phyloP scores from a whole-genome alignment of 208 protist species.

The Crithidia acanthocephali region DNA sequence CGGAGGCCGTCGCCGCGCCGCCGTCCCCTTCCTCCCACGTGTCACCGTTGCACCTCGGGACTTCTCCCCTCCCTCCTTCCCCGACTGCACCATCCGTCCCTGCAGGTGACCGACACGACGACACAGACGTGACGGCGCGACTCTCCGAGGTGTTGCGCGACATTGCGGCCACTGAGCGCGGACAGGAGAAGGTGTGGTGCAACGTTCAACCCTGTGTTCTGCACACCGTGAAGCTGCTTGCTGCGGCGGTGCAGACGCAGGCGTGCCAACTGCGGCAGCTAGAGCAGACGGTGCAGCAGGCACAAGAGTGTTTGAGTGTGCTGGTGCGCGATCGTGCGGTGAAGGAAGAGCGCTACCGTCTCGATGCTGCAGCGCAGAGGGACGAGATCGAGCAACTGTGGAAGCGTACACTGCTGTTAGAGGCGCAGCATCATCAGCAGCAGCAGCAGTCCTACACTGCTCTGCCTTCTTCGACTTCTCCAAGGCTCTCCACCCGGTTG shows the following conservation, averaged over 20 bases:
- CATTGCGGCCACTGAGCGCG: slow-evolving; percentile 50
- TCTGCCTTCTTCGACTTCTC: neutral
- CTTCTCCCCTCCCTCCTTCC: neutral
- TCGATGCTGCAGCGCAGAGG: slow-evolving; percentile 38
- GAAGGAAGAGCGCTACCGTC: slow-evolving; percentile 74
- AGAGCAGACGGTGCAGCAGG: slow-evolving; percentile 35
- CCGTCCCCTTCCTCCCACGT: no score
- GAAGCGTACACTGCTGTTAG: slow-evolving; percentile 18
- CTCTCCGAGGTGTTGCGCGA: slow-evolving; percentile 36
- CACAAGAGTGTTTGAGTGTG: slow-evolving; percentile 43
- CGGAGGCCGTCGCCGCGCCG: no score
- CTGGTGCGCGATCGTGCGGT: slow-evolving; percentile 54
- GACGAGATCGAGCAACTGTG: slow-evolving; percentile 25
- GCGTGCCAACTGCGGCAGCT: slow-evolving; percentile 31
- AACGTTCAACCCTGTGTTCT: slow-evolving; percentile 81
- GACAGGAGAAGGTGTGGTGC: slow-evolving; percentile 54
- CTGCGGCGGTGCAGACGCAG: slow-evolving; percentile 21
- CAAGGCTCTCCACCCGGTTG: neutral
- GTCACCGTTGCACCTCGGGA: no score
- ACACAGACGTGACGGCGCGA: slow-evolving; percentile 1
- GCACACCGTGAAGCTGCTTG: slow-evolving; percentile 27
- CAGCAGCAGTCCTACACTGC: neutral
- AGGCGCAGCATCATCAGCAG: slow-evolving; percentile 25
- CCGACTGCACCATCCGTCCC: neutral
- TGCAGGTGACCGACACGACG: neutral